Evolutionary conservation across 2,329 filamentous ascomycete species (phyloP), one percentile per base, ranked within the genome.

Genomic region (Amauroascus niger): DNA sequence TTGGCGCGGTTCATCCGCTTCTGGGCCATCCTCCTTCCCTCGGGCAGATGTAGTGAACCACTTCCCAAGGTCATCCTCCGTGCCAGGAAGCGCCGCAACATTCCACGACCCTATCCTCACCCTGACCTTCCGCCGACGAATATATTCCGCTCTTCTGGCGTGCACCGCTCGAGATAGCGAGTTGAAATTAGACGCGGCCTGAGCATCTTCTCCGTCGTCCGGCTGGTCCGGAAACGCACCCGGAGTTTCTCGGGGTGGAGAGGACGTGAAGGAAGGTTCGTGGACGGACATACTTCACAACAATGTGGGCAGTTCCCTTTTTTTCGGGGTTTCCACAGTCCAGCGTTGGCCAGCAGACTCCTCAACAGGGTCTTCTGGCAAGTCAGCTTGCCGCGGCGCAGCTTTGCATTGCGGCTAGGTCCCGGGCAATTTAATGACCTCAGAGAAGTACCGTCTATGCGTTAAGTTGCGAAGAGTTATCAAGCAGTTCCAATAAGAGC

Each of bases 71-170:
- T 97, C 93, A 60, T 88, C 87, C 68, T 95, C 89, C 0, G 88
- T 89, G 22, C 87, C 88, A 11, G 87, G 82, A 59, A 86, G 83
- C 1, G 85, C 83, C 3, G 89, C 93, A 14, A 95, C 88, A 69
- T 98, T 98, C 93, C 93, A 98, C 0, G 87, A 86, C 40, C 91
- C 93, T 49, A 98, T 79, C 71, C 96, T 96, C 69, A 98, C 80
- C 59, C 83, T 84, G 61, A 95, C 81, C 49, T 79, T 79, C 66
- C 83, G 83, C 41, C 83, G 80, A 35, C 83, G 80, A 24, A 86
- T 84, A 67, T 90, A 98, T 67, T 97, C 90, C 47, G 79, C 73
- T 63, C 83, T 80, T 52, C 93, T 80, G 37, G 86, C 82, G 64
- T 84, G 80, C 37, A 97, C 69, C 1, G 76, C 78, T 51, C 79